phyloP scores from a whole-genome alignment of 2,329 filamentous ascomycete genomes.

The Stagonosporopsis chrysanthemi region DNA sequence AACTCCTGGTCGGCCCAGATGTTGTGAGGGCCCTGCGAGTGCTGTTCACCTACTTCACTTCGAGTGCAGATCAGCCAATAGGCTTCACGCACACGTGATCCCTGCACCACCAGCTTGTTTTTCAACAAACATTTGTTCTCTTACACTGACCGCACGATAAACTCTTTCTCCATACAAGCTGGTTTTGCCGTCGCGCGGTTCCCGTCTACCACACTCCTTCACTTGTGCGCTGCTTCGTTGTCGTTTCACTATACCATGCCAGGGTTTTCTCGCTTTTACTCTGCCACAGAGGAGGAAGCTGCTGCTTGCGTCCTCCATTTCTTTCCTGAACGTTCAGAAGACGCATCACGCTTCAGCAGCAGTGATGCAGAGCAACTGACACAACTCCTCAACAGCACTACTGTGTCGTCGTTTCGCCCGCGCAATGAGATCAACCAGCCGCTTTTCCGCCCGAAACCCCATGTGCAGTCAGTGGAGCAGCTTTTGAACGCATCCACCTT shows the following conservation, averaged over 20 bases:
- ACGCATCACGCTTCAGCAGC: not conserved
- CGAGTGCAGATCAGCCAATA: not conserved
- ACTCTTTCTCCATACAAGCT: not conserved
- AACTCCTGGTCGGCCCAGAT: not conserved
- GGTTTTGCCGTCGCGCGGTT: not conserved
- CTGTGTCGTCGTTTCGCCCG: not conserved
- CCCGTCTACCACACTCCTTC: not conserved
- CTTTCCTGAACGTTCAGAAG: not conserved
- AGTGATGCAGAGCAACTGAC: conserved; percentile 1
- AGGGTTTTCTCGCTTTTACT: conserved; percentile 9
- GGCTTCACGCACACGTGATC: not conserved
- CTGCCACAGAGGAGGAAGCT: conserved; percentile 9
- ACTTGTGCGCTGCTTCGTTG: not conserved
- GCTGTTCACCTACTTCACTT: conserved; percentile 3
- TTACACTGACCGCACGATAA: not conserved
- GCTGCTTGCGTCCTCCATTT: not conserved
- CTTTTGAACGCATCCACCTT: not conserved
- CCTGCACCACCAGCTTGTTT: not conserved
- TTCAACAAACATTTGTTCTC: not conserved
- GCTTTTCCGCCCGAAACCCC: not conserved
- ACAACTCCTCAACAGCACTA: not conserved
- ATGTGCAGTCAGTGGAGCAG: not conserved
- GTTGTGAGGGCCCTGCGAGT: not conserved
- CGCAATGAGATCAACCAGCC: conserved; percentile 10
- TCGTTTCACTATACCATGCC: not conserved